These are phyloP conservation scores for Rhizophora apiculata DNA, from an alignment of 345 rosid species.

Conservation along the genomic window DNA sequence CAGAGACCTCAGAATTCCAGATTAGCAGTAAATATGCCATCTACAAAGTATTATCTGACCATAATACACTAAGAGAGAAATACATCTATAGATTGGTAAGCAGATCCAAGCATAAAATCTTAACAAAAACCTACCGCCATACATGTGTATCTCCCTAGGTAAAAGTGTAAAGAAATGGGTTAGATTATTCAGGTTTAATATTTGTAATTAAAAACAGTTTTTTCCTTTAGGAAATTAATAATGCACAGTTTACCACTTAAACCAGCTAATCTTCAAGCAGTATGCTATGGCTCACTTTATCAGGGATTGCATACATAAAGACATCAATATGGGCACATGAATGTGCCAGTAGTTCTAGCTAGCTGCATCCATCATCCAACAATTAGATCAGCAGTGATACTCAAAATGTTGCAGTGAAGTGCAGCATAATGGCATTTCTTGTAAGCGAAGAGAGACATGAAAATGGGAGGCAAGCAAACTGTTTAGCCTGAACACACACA, in stretches of 20 bases:
- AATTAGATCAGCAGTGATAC: too few species aligned
- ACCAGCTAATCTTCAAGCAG: too few species aligned
- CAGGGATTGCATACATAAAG: not conserved
- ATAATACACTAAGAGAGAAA: not conserved
- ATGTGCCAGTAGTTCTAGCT: too few species aligned
- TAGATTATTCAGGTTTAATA: too few species aligned
- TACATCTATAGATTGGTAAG: not conserved
- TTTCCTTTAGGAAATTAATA: too few species aligned
- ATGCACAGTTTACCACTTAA: too few species aligned
- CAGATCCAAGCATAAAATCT: not conserved
- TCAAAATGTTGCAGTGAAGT: too few species aligned
- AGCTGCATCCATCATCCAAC: too few species aligned
- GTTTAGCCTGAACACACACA: not conserved
- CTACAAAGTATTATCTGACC: not conserved
- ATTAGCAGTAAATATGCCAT: not conserved
- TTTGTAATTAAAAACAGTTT: too few species aligned
- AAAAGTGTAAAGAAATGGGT: not conserved
- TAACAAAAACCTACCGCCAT: not conserved
- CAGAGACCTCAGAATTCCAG: not conserved
- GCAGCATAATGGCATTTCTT: too few species aligned
- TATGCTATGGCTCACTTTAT: not conserved
- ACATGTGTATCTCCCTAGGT: not conserved
- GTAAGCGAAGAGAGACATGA: not conserved
- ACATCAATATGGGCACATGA: not conserved
- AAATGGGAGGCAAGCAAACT: not conserved